Evolutionary conservation across 2,329 filamentous ascomycete species (phyloP), one percentile per base, ranked within the genome.

Genomic region (Trichoderma simmonsii): DNA sequence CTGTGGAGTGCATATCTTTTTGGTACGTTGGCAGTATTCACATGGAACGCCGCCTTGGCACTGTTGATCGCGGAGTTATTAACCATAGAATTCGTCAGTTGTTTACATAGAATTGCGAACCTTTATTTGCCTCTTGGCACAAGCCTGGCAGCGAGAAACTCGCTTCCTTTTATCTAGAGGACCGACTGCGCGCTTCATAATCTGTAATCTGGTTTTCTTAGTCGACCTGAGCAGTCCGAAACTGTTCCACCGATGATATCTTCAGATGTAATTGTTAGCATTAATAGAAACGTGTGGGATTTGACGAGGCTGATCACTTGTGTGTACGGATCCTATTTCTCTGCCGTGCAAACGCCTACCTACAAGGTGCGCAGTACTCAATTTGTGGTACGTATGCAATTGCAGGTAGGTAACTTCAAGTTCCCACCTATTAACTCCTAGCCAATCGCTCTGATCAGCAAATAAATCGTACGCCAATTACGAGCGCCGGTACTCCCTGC

Each of bases 71-170:
- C 3, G 24, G 9, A 15, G 9, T 34, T 4, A 6, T 74, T 26
- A 30, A 28, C 7, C 5, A 11, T 28, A 24, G 11, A 26, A 5
- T 9, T 30, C 3, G 12, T 34, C 28, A 18, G 0, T 71, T 34
- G 3, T n/a, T 6, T 11, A 5, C 26, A 4, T 7, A 0, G n/a
- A 14, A 14, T 18, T 14, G 3, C 65, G 2, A 9, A 78, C 78
- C 72, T 78, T 79, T 34, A 79, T 79, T 1, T 75, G 77, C 30
- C 77, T 67, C 57, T 39, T 75, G 2, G 75, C 77, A 24, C 78
- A 79, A 14, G 76, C 9, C 34, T 77, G 73, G 63, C 78, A 80
- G 21, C 78, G 74, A 0, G 77, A 74, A 1, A 77, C 8, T 15
- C 2, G 73, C 21, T 73, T 79, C 2, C 78, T 73, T 28, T 77